Base-by-base conservation (phyloP, 2,329 filamentous ascomycete genomes). In the Thermothelomyces thermophilus region DNA sequence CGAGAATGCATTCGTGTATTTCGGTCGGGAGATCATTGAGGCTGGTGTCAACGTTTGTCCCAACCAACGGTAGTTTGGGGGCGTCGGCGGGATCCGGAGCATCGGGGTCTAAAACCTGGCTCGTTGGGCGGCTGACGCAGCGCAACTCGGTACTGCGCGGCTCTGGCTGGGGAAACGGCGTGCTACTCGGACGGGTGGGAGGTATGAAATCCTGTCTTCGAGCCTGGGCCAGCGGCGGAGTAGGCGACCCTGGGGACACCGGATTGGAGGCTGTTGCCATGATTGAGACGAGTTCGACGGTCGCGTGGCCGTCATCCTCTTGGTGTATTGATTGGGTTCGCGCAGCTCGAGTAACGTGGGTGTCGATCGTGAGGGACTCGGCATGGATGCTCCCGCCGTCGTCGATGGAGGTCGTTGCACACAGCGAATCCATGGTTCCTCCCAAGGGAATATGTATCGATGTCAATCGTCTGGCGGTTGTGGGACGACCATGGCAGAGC, bases 1-100 rank as follows among this genome's bases (percentile, higher is more conserved):
- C 84, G 13, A 88, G 70, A 47, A 88, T 83, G 48, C 77, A 79
- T 59, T 87, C 83, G 62, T 87, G 83, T 11, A 89, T 84, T 63
- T 88, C 84, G 48, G 77, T 74, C 1, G 85, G 84, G 1, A 87
- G 69, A 54, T 79, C 66, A 39, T 72, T 68, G 42, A 80, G 66
- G 46, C 72, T 70, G n/a, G 68, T 53, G 26, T 62, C 58, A 5
- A 62, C 59, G 16, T 46, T 58, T 36, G 65, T 35, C 3, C 47
- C 47, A 6, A 56, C 36, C 49, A 51, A 39, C 14, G 64, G 51
- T n/a, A 58, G 60, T 30, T 58, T 61, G 30, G 58, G 50, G 19
- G 58, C 51, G 34, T 59, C 61, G 43, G 62, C 57, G 26, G 63
- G 60, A 19, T 60, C 54, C 30, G 63, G 42, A 11, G 49, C 49